These are phyloP conservation scores for Obba rivulosa DNA, from an alignment of 768 basidiomycete species.

Conservation along the genomic window DNA sequence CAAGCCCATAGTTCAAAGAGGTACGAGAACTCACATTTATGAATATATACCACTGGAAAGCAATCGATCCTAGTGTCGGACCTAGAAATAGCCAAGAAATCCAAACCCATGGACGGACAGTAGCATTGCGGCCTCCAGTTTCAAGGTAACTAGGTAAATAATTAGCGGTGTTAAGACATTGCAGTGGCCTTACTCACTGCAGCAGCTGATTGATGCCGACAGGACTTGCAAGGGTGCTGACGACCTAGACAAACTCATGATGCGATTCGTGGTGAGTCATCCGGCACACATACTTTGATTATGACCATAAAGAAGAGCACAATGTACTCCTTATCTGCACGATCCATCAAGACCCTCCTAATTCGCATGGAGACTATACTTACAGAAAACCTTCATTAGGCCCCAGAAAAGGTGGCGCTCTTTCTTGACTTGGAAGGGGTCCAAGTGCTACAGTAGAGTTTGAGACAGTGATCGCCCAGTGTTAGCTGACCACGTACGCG, in stretches of 20 bases:
- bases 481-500: constrained; percentile 14
- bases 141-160: constrained; percentile 46
- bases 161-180: neutral
- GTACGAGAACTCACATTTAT: constrained; percentile 19
- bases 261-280: constrained; percentile 1
- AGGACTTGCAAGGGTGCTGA: neutral
- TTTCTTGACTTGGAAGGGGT: constrained; percentile 27
- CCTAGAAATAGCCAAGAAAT: constrained; percentile 45
- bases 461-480: neutral
- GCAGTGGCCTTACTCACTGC: constrained; percentile 10
- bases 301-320: constrained; percentile 1
- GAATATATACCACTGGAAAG: constrained; percentile 48
- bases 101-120: constrained; percentile 67
- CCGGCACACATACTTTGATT: neutral
- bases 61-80: constrained; percentile 38
- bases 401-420: constrained; percentile 26
- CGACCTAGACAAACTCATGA: constrained; percentile 3
- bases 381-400: constrained; percentile 18
- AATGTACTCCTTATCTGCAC: constrained; percentile 4
- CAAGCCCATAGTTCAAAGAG: too few species aligned
- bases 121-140: constrained; percentile 40
- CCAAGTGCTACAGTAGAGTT: constrained; percentile 21
- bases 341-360: neutral
- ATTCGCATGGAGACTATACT: neutral
- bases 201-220: constrained; percentile 30